Evolutionary conservation across 805 yeast species (phyloP), one percentile per base, ranked within the genome.

Genomic region (Osmozyma mogii): DNA sequence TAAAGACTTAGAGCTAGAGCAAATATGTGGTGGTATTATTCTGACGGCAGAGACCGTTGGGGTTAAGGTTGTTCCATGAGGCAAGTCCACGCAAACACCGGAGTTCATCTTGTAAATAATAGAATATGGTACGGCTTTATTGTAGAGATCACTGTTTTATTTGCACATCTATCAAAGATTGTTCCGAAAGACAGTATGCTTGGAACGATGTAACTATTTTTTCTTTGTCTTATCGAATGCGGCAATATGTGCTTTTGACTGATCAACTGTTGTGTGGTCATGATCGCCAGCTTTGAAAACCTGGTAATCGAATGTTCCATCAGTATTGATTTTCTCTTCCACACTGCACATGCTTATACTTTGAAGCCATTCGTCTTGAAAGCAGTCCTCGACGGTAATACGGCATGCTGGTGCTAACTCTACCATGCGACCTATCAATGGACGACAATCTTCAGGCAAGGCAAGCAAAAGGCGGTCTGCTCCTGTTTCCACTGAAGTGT

Each of bases 161-260:
- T n/a, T n/a, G n/a, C n/a, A n/a, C n/a, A n/a, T n/a, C n/a, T n/a
- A n/a, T n/a, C n/a, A n/a, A n/a, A n/a, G n/a, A n/a, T n/a, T n/a
- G n/a, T n/a, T n/a, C n/a, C n/a, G n/a, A n/a, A n/a, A n/a, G n/a
- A n/a, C n/a, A n/a, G n/a, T n/a, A n/a, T n/a, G n/a, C n/a, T n/a
- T n/a, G n/a, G n/a, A n/a, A n/a, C n/a, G n/a, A n/a, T n/a, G n/a
- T n/a, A n/a, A 15, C 13, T 14, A 23, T 31, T 18, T 29, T 50
- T 69, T 72, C 60, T 84, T 88, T 50, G 78, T 83, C 65, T 78
- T 83, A 50, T 88, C 96, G 41, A 88, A 69, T 35, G 88, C 80
- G 8, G 96, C 95, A 58, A 88, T 88, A 54, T 88, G 97, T 0
- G 97, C 97, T 44, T 84, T 94, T 36, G 84, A 78, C 52, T 84